Conservation (phyloP, 2,329 filamentous ascomycete genomes). For the Pseudogymnoascus sp. region DNA sequence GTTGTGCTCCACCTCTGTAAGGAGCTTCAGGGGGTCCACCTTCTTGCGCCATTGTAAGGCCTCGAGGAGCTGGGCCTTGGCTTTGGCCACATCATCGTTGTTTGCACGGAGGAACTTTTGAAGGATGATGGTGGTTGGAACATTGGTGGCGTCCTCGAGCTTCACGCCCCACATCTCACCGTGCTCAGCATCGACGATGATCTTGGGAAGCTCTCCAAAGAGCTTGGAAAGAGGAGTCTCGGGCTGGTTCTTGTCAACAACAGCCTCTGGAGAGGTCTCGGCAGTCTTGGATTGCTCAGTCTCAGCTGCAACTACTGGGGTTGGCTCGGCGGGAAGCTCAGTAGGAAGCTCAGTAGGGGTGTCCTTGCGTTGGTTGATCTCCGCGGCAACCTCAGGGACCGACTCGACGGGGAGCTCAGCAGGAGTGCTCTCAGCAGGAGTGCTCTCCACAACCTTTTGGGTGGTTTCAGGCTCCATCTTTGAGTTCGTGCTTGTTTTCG, state of each 20-base stretch:
- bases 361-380: not conserved
- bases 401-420: not conserved
- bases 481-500: not conserved
- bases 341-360: not conserved
- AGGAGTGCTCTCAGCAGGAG: not conserved
- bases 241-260: not conserved
- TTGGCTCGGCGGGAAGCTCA: not conserved
- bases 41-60: conserved; percentile 79
- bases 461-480: not conserved
- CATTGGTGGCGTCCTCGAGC: conserved; percentile 46
- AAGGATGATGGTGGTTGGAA: conserved; percentile 75
- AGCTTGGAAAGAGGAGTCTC: conserved; percentile 44
- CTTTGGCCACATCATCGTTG: conserved; percentile 63
- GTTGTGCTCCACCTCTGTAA: conserved; percentile 55
- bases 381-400: not conserved
- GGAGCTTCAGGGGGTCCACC: conserved; percentile 61
- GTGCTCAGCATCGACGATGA: conserved; percentile 53
- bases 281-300: not conserved
- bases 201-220: conserved; percentile 48
- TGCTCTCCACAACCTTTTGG: not conserved
- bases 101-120: conserved; percentile 95
- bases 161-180: conserved; percentile 82
- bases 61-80: conserved; percentile 68
- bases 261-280: not conserved
- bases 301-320: not conserved